Evolutionary conservation across 2,329 filamentous ascomycete genomes (phyloP).

Genomic region (Pseudocercospora eumusae): DNA sequence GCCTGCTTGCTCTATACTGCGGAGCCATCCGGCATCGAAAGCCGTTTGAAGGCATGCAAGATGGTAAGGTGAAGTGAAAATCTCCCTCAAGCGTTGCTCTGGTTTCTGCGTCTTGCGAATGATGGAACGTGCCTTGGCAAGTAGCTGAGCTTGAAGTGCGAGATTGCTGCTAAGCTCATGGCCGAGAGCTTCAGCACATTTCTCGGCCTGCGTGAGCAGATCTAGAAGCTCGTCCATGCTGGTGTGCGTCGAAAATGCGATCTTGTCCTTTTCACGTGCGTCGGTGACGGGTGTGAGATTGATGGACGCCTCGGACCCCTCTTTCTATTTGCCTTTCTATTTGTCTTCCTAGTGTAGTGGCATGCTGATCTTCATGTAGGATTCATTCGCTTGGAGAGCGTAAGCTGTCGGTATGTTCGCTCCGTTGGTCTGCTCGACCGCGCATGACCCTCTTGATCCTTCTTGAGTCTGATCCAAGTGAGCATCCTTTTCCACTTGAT

Average conservation of each 20-base stretch:
- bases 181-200: not conserved
- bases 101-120: not conserved
- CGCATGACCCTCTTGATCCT: constrained; percentile 2
- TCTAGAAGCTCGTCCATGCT: constrained; percentile 5
- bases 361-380: not conserved
- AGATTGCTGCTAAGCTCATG: not conserved
- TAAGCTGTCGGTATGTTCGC: not conserved
- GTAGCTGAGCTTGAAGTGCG: not conserved
- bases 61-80: constrained; percentile 2
- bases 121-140: constrained; percentile 2
- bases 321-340: not conserved
- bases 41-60: constrained; percentile 8
- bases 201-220: constrained; percentile 1
- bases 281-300: not conserved
- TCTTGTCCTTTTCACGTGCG: not conserved
- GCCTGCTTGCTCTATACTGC: not conserved
- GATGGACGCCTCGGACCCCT: constrained; percentile 1
- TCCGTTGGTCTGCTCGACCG: not conserved
- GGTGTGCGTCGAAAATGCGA: not conserved
- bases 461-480: not conserved
- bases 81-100: not conserved
- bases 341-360: not conserved
- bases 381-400: not conserved
- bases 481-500: not conserved
- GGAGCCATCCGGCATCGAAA: not conserved